A percentile compares a stretch with the other conserved stretches of the same genome.
Evolutionary conservation across 257 asterid species (phyloP).

Genomic region (Solanum habrochaites): DNA sequence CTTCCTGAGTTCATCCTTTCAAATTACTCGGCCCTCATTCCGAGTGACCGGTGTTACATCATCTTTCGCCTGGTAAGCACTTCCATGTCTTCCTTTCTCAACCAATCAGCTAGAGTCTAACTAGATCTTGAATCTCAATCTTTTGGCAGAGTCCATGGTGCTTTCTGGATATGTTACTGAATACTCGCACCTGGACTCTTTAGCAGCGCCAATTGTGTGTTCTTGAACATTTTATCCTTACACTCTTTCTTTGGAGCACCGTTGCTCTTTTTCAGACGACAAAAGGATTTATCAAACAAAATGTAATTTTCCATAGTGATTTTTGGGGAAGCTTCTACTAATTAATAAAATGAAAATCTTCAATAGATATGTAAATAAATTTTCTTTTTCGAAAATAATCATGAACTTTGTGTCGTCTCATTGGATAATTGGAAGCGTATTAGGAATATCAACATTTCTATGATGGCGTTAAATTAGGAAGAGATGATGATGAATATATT

Average conservation of each 20-base stretch:
- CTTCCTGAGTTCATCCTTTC: slow-evolving; percentile 16
- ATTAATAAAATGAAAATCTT: background rate
- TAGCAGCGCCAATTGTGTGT: background rate
- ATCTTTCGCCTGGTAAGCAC: slow-evolving; percentile 2
- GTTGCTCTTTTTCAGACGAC: background rate
- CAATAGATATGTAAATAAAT: background rate
- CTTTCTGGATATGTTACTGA: slow-evolving; percentile 8
- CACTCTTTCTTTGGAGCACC: background rate
- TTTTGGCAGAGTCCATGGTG: slow-evolving; percentile 18
- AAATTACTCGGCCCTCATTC: slow-evolving; percentile 14
- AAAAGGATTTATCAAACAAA: background rate
- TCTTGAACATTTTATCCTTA: background rate
- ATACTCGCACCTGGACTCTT: background rate
- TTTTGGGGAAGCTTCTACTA: background rate
- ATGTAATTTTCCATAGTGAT: background rate
- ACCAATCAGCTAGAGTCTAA: background rate
- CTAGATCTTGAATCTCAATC: slow-evolving; percentile 43
- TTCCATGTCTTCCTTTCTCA: background rate
- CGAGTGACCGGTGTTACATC: slow-evolving; percentile 30
- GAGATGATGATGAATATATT: background rate
- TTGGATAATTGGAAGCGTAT: background rate
- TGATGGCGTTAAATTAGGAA: background rate
- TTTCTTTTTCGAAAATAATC: background rate
- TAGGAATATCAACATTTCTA: background rate
- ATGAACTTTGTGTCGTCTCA: background rate